Conservation (phyloP, 2,329 filamentous ascomycete genomes). For the Pseudopyrenochaeta lycopersici region DNA sequence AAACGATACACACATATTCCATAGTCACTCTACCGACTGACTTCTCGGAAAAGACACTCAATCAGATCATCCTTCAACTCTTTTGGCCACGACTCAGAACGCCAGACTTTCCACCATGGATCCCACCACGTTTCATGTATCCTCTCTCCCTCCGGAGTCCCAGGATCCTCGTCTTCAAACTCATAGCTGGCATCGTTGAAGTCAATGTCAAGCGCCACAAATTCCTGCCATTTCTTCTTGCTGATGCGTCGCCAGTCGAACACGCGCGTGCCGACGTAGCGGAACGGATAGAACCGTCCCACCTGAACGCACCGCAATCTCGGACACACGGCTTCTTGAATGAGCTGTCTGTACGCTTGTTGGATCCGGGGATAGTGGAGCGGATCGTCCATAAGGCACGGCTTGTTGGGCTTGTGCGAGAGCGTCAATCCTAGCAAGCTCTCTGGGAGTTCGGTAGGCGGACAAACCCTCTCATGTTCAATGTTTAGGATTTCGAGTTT, state of each 20-base stretch:
- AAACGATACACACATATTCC: no score
- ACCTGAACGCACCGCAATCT: not conserved
- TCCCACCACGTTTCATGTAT: not conserved
- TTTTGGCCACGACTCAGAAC: not conserved
- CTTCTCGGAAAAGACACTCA: not conserved
- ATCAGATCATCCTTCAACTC: not conserved
- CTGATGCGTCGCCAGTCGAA: not conserved
- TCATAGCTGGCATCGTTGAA: not conserved
- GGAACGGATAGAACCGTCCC: slow-evolving; percentile 1
- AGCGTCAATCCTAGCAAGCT: not conserved
- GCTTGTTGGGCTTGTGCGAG: not conserved
- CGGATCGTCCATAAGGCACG: slow-evolving; percentile 1
- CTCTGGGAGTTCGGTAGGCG: not conserved
- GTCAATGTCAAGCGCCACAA: not conserved
- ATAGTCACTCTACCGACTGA: not conserved
- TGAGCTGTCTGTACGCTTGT: not conserved
- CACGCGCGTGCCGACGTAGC: not conserved
- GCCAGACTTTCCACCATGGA: not conserved
- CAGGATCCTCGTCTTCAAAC: not conserved
- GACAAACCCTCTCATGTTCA: not conserved
- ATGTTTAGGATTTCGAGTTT: not conserved
- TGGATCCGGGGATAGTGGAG: not conserved
- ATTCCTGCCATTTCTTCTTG: not conserved
- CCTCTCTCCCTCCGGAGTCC: not conserved
- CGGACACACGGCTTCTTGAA: not conserved